Evolutionary conservation across 257 asterid genomes (phyloP), one percentile per base, ranked within the genome.

Genomic region (Ophiorrhiza pumila): DNA sequence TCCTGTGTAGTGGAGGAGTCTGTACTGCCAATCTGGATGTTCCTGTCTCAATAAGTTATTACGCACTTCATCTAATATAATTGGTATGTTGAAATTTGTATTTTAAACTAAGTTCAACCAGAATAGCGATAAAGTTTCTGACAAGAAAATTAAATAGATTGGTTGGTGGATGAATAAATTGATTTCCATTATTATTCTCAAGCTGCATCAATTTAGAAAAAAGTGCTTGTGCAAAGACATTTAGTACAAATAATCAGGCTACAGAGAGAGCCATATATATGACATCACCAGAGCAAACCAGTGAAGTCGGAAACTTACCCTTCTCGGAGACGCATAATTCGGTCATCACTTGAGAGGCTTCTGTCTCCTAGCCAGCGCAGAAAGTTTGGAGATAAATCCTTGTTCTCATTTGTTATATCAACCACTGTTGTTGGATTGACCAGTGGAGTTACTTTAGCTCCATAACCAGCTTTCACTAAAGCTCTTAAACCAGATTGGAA

Each of bases 401-500:
- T 80, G 78, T 88, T 84, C 41, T 74, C 79, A 57, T 81, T 74
- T 22, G 81, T 77, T 29, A 83, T 70, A 65, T 88, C 83, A 39
- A 84, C 71, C 69, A 80, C 81, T 32, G 82, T 78, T n/a, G 83
- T 59, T 74, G 87, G 83, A 45, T 82, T 77, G 71, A 86, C 88
- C 68, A 84, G 79, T 22, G 91, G 87, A 10, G 86, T 77, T 32
- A 88, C 88, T 67, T 83, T 85, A 18, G 91, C 88, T 74, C 90
- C 90, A 64, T 83, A 78, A 37, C 91, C 94, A 56, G 94, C 85
- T 80, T 88, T 88, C 32, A 88, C 90, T 46, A 88, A 77, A 76
- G 91, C 91, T 79, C 94, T 84, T 59, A 81, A 76, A 47, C 94
- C 94, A 65, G 94, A 83, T 75, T 86, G 86, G 43, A 73, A 81